These are phyloP conservation scores for Aspergillus wentii DNA, from an alignment of 495 filamentous ascomycete genomes.

Conservation along the genomic window DNA sequence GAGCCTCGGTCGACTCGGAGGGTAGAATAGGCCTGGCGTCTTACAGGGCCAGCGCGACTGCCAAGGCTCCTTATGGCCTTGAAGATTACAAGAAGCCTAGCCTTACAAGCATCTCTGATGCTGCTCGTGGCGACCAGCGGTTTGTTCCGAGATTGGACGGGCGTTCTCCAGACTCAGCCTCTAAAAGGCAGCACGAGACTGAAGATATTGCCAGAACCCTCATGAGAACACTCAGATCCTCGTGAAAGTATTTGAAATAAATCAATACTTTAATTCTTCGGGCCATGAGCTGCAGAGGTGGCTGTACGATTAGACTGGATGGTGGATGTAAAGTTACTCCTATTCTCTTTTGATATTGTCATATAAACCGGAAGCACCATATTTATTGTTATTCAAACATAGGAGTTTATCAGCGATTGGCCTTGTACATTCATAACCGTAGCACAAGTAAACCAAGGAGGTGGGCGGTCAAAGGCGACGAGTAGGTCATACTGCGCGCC, in stretches of 20 bases:
- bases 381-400: too few species aligned
- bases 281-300: too few species aligned
- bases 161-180: too few species aligned
- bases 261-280: too few species aligned
- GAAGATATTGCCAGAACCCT: constrained; percentile 33
- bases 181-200: too few species aligned
- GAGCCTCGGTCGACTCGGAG: constrained; percentile 52
- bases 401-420: too few species aligned
- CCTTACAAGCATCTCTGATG: constrained; percentile 19
- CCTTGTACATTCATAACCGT: too few species aligned
- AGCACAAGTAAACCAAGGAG: too few species aligned
- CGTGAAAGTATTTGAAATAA: constrained; percentile 3
- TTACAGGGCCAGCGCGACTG: constrained; percentile 34
- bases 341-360: constrained; percentile 21
- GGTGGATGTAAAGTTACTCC: constrained; percentile 29
- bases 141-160: constrained; percentile 31
- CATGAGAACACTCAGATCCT: constrained; percentile 19
- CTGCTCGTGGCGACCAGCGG: constrained; percentile 18
- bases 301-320: constrained; percentile 39
- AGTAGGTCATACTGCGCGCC: too few species aligned
- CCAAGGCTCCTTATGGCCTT: constrained; percentile 47
- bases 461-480: too few species aligned
- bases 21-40: constrained; percentile 54
- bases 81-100: constrained; percentile 28
- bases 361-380: constrained; percentile 26